Evolutionary conservation across 2,329 filamentous ascomycete species (phyloP), one percentile per base, ranked within the genome.

Genomic region (Exophiala xenobiotica): DNA sequence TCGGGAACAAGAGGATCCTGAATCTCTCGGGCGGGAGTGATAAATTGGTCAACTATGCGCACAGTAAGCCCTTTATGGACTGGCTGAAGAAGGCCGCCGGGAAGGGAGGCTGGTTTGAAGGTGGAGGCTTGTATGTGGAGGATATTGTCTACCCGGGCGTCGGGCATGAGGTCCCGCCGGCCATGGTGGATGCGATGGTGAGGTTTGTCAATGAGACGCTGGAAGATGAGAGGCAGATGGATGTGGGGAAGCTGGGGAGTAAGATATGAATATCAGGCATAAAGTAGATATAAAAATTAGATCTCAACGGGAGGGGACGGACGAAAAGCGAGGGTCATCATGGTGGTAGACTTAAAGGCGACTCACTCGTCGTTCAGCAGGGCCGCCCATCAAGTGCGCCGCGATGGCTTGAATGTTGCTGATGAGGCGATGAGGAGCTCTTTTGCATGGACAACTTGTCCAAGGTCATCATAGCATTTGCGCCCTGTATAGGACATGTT

Each of bases 1-100:
- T 77, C n/a, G 67, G 64, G 2, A 78, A 79, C 0, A 83, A 81
- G 65, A 72, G 70, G 37, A 75, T 83, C 18, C 57, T 83, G 38
- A 76, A 74, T 54, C 54, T 82, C 19, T 74, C 75, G 19, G 80
- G 80, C 14, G 78, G 73, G 1, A 69, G 70, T 1, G 82, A 86
- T 61, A 82, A 82, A 54, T 65, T 86, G 12, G 82, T 86, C 11
- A 81, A 81, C 4, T 82, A 83, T 61, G 70, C 71, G 7, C 75
- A 76, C 5, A 76, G 77, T 11, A 74, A 82, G 60, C 70, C 75
- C 0, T 83, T 85, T 59, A 58, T 85, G 31, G 66, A 69, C 0
- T 80, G 78, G 69, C 68, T 85, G 56, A 82, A 82, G 65, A 68
- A 69, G 29, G 67, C 66, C 2, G 63, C 70, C 53, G 63, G 61